Evolutionary conservation across 176 grass and related monocot genomes (phyloP).

Genomic region (Eragrostis curvula): DNA sequence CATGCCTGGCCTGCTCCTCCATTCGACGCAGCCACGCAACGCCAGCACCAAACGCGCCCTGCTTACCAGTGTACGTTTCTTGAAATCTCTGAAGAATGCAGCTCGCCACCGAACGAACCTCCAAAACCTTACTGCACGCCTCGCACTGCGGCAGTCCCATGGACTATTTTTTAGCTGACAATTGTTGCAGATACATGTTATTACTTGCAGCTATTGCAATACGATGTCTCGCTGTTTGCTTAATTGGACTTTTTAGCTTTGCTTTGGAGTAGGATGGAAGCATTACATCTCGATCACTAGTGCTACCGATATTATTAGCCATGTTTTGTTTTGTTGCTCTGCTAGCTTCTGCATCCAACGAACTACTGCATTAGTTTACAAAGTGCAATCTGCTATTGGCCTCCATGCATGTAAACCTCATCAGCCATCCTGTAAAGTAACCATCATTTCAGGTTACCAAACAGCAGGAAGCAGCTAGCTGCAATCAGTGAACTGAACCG

Average conservation of each 20-base stretch:
- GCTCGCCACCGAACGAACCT: conserved; percentile 23
- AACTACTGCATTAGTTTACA: background rate
- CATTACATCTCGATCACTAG: background rate
- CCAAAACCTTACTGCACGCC: conserved; percentile 22
- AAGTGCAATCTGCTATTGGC: background rate
- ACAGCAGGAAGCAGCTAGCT: background rate
- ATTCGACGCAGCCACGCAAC: background rate
- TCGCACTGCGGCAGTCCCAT: background rate
- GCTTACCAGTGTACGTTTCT: background rate
- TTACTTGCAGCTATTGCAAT: background rate
- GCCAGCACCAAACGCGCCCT: background rate
- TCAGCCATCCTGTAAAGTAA: background rate
- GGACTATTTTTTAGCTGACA: background rate
- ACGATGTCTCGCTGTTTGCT: background rate
- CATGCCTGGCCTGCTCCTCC: background rate
- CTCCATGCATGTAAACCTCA: background rate
- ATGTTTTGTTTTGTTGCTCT: background rate
- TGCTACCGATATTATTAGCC: background rate
- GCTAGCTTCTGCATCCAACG: background rate
- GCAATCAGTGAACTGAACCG: background rate
- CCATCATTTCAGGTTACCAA: background rate
- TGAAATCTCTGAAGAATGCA: conserved; percentile 2
- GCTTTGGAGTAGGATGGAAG: background rate
- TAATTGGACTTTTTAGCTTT: background rate
- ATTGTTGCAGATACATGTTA: background rate